A percentile compares a stretch with the other conserved stretches of the same genome.
These are phyloP conservation scores for Aspergillus oerlinghausenensis DNA, from an alignment of 2,329 filamentous ascomycete species.

Conservation along the genomic window DNA sequence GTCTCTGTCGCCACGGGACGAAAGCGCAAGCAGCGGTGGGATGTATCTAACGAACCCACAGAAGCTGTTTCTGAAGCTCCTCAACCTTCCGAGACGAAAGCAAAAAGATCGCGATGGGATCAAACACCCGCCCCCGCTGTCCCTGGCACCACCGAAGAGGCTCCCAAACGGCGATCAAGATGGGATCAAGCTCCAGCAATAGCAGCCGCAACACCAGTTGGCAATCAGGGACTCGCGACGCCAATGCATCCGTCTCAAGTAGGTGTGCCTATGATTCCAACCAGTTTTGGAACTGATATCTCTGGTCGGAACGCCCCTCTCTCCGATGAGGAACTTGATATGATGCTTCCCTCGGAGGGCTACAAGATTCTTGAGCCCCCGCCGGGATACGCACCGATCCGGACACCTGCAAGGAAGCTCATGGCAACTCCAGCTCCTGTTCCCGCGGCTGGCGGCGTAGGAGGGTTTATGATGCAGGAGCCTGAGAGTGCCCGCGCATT, in stretches of 20 bases:
- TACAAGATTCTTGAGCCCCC: slow-evolving; percentile 90
- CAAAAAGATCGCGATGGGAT: slow-evolving; percentile 84
- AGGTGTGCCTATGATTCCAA: slow-evolving; percentile 47
- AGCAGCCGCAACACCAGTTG: slow-evolving; percentile 65
- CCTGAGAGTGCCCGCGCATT: slow-evolving; percentile 76
- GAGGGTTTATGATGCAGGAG: slow-evolving; percentile 97
- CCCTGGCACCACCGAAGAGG: slow-evolving; percentile 47
- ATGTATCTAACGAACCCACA: slow-evolving; percentile 61
- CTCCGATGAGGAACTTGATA: slow-evolving; percentile 90
- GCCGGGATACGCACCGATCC: slow-evolving; percentile 82
- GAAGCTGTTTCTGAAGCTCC: slow-evolving; percentile 48
- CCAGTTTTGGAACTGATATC: slow-evolving; percentile 77
- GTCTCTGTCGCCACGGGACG: slow-evolving; percentile 59
- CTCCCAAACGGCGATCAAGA: slow-evolving; percentile 70
- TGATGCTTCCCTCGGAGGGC: slow-evolving; percentile 83
- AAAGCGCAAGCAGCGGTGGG: slow-evolving; percentile 95
- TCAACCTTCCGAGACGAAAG: slow-evolving; percentile 54
- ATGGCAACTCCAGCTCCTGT: slow-evolving; percentile 67
- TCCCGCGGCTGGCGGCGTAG: slow-evolving; percentile 54
- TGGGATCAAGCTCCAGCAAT: slow-evolving; percentile 84
- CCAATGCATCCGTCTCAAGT: slow-evolving; percentile 69
- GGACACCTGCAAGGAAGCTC: slow-evolving; percentile 69
- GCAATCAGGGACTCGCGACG: slow-evolving; percentile 68
- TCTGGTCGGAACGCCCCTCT: slow-evolving; percentile 73
- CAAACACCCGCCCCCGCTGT: slow-evolving; percentile 62